Conservation (phyloP, 768 basidiomycete genomes). For the Leccinum disarticulatum region DNA sequence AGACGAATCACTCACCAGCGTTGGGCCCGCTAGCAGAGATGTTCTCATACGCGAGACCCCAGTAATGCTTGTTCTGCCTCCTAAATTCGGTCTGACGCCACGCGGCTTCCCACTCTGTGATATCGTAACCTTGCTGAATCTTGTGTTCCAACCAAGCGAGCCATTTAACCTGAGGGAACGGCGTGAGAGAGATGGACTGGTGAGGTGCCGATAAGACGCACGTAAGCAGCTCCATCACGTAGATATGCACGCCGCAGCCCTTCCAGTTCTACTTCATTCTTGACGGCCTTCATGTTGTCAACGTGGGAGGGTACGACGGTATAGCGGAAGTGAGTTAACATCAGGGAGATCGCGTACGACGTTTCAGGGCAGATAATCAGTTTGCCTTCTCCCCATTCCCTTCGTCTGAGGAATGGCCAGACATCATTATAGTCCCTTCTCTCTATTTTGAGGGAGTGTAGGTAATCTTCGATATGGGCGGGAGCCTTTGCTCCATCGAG, state of each 20-base stretch:
- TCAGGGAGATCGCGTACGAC: conserved; percentile 80
- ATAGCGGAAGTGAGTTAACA: conserved; percentile 81
- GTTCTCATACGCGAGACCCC: conserved; percentile 86
- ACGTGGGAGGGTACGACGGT: conserved; percentile 69
- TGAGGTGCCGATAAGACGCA: conserved; percentile 39
- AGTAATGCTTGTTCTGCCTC: conserved; percentile 66
- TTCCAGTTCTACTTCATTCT: conserved; percentile 84
- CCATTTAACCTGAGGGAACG: conserved; percentile 58
- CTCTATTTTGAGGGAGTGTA: conserved; percentile 56
- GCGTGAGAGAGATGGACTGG: conserved; percentile 11
- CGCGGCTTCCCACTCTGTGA: conserved; percentile 92
- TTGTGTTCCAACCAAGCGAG: conserved; percentile 89
- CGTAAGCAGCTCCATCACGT: conserved; percentile 85
- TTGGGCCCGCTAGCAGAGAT: conserved; percentile 90
- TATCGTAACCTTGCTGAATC: conserved; percentile 70
- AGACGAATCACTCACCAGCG: conserved; percentile 49
- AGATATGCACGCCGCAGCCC: conserved; percentile 84
- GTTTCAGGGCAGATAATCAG: conserved; percentile 73
- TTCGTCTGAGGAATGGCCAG: conserved; percentile 72
- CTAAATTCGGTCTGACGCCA: conserved; percentile 80
- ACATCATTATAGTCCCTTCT: conserved; percentile 71
- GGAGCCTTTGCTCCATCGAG: conserved; percentile 67
- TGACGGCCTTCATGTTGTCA: conserved; percentile 79
- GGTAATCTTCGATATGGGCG: conserved; percentile 55
- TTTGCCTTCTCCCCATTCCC: conserved; percentile 81